phyloP scores from a whole-genome alignment of 768 basidiomycete genomes.

The Hemileccinum impolitum region DNA sequence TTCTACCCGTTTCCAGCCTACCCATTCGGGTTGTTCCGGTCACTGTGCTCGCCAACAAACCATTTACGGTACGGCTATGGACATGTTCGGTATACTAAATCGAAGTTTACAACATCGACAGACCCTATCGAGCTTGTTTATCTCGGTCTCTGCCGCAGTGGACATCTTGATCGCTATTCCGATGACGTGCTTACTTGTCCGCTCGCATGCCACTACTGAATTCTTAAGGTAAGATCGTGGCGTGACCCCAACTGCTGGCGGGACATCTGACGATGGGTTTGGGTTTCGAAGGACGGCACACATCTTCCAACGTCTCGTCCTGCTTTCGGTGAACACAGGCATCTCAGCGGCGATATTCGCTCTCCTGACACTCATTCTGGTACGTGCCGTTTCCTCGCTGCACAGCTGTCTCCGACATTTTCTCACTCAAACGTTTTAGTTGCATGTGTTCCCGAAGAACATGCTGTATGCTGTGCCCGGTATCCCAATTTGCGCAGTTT shows the following conservation, averaged over 20 bases:
- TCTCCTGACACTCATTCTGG: slow-evolving; percentile 42
- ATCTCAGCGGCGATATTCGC: slow-evolving; percentile 48
- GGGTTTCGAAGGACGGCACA: neutral
- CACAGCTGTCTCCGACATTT: slow-evolving; percentile 28
- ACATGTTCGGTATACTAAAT: neutral
- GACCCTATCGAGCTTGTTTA: neutral
- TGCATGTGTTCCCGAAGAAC: neutral
- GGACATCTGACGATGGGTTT: too few species aligned
- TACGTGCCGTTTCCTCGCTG: slow-evolving; percentile 29
- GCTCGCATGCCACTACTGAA: neutral
- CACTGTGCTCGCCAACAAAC: neutral
- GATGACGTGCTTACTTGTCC: neutral
- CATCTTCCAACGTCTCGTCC: neutral
- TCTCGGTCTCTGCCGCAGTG: neutral
- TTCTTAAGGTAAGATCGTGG: neutral
- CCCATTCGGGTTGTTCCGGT: neutral
- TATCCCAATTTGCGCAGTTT: neutral
- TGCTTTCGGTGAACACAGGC: slow-evolving; percentile 15
- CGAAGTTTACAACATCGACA: neutral
- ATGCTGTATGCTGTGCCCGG: neutral
- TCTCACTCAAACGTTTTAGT: neutral
- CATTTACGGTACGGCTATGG: too few species aligned
- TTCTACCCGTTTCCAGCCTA: neutral
- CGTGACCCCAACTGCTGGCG: neutral
- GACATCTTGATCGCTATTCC: neutral